Evolutionary conservation across 495 filamentous ascomycete species (phyloP), one percentile per base, ranked within the genome.

Genomic region (Lentithecium fluviatile): DNA sequence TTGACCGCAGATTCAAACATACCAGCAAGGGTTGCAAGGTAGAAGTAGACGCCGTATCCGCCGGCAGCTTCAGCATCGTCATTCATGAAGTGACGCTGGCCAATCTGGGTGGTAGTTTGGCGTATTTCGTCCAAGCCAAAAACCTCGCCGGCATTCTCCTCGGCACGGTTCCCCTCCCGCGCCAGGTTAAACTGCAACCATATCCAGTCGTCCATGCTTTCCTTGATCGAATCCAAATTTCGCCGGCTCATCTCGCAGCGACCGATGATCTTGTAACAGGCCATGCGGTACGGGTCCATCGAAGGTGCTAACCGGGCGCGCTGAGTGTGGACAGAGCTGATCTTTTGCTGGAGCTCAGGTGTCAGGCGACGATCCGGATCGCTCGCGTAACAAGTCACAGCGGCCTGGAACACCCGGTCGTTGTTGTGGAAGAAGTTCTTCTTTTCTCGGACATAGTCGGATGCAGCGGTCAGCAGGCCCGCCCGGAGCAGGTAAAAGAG

Each of bases 251-350:
- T 81, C 66, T 97, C 94, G 75, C 92, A 96, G 32, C 94, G 90
- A 46, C 94, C 94, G 66, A 97, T 87, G 55, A 99, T 84, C 75
- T 97, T 97, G 80, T 97, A 97, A 72, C 95, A 96, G 15, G 92
- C 92, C 83, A 95, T 91, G 43, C 91, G 85, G 75, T 94, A 99
- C 37, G 94, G 95, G 76, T 99, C 83, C 13, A 88, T 86, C 59
- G 91, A 86, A 53, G 95, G 90, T 11, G 90, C 88, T 69, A 92
- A 89, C 45, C 88, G 84, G 19, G 83, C 77, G 42, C 90, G 86
- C 65, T 91, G 88, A 60, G 88, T 88, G 74, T 95, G 97, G 69
- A 96, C 91, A 52, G 84, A 86, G 62, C 86, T 88, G 72, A 96
- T 95, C 38, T 88, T 87, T 62, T 89, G 86, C 65, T 93, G 91